These are phyloP conservation scores for Venturia oleaginea DNA, from an alignment of 2,329 filamentous ascomycete species.

Conservation along the genomic window DNA sequence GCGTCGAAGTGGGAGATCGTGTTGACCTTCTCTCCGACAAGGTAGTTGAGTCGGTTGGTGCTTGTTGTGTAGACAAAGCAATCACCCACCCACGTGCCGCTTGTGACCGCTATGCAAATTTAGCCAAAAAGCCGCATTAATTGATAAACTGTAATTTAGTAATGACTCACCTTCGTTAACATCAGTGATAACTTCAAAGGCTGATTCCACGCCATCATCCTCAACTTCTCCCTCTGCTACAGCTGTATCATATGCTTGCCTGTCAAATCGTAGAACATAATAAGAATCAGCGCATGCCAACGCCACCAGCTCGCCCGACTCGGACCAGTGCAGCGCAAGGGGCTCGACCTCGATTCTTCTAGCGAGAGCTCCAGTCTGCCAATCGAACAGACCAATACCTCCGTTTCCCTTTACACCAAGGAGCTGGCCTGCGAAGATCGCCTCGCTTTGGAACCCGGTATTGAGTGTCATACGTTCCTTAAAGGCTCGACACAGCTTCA, in stretches of 20 bases:
- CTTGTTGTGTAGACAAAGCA: slow-evolving; percentile 98
- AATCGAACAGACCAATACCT: slow-evolving; percentile 93
- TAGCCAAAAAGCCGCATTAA: slow-evolving; percentile 40
- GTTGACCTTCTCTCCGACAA: slow-evolving; percentile 96
- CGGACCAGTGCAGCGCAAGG: slow-evolving; percentile 83
- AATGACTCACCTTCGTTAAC: slow-evolving; percentile 48
- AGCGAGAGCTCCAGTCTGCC: slow-evolving; percentile 81
- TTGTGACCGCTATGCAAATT: not conserved
- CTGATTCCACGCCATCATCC: slow-evolving; percentile 85
- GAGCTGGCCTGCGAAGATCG: slow-evolving; percentile 77
- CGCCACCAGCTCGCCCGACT: slow-evolving; percentile 85
- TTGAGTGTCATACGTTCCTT: slow-evolving; percentile 81
- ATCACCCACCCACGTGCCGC: slow-evolving; percentile 92
- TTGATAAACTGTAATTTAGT: not conserved
- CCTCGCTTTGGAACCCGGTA: slow-evolving; percentile 91
- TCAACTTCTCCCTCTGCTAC: slow-evolving; percentile 76
- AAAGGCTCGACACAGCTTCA: slow-evolving; percentile 98
- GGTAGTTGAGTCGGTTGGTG: slow-evolving; percentile 93
- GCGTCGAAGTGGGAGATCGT: slow-evolving; percentile 96
- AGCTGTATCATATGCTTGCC: slow-evolving; percentile 79
- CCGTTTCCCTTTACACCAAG: slow-evolving; percentile 93
- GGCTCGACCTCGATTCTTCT: slow-evolving; percentile 80
- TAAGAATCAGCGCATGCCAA: slow-evolving; percentile 92
- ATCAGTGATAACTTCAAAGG: slow-evolving; percentile 97
- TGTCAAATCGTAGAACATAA: slow-evolving; percentile 85